Evolutionary conservation across 768 basidiomycete genomes (phyloP), one percentile per base, ranked within the genome.

Genomic region (Tricholoma bakamatsutake): DNA sequence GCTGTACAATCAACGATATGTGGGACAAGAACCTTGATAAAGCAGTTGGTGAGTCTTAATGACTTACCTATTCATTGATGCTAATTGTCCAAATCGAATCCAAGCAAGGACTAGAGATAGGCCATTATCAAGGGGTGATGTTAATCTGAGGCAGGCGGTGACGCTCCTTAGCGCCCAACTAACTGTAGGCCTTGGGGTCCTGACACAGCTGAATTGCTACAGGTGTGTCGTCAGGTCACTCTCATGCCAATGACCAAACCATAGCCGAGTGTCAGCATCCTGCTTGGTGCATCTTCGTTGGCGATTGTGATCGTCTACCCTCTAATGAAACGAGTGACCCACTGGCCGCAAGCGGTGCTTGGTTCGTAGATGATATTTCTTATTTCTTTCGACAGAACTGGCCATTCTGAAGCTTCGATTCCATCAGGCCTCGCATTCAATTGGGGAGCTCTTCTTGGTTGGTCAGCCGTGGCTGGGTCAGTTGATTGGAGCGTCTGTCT

Each of bases 1-100:
- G 97, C 3, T 99, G 97, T 71, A 98, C 93, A 2, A 96, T 99
- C 62, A 99, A 99, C 68, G 97, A 99, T 67, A 85, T 99, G 85
- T 98, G 97, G 96, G 97, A 99, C 71, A 80, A 79, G 59, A 84
- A 91, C 58, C 81, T 97, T 45, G 97, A 99, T 77, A 85, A 84
- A 66, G 85, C 87, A 37, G 97, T 98, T 49, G 93, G 95, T 94
- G 65, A 61, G 79, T 64, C 6, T 35, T n/a, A 4, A 4, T 35
- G 45, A 46, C 15, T 43, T 31, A 34, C 15, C 42, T 31, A 34
- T 24, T 40, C 17, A 40, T 58, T 46, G 28, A 7, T 28, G n/a
- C 21, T 27, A 48, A 21, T 57, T n/a, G 34, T 37, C 27, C 35
- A 49, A 11, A 40, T 31, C 34, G 52, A 34, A 43, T 30, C 53